Conservation (phyloP, 352 stramenopile genomes). For the Phytophthora melonis region DNA sequence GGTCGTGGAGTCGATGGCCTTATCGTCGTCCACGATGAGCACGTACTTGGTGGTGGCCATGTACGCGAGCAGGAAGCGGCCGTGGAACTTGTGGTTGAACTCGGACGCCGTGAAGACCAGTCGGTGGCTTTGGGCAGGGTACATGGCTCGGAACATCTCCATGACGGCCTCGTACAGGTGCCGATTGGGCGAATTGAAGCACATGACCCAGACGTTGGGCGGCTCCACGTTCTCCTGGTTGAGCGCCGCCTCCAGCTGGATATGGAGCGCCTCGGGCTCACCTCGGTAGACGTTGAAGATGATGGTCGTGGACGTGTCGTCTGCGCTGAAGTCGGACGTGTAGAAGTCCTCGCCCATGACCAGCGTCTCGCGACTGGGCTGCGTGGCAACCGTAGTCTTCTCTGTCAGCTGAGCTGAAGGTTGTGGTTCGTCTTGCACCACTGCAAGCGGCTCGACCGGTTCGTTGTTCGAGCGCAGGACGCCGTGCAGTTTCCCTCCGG, state of each 20-base stretch:
- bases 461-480: neutral
- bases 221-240: slow-evolving; percentile 38
- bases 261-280: slow-evolving; percentile 39
- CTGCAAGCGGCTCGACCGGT: neutral
- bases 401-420: no score
- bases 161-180: slow-evolving; percentile 44
- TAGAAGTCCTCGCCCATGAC: slow-evolving; percentile 3
- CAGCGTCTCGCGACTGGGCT: slow-evolving; percentile 6
- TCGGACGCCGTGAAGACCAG: slow-evolving; percentile 42
- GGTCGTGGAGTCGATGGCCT: slow-evolving; percentile 41
- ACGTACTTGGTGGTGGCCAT: slow-evolving; percentile 59
- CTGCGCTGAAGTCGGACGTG: neutral
- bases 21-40: slow-evolving; percentile 50
- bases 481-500: neutral
- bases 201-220: slow-evolving; percentile 56
- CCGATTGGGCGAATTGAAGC: slow-evolving; percentile 48
- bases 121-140: slow-evolving; percentile 10
- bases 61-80: slow-evolving; percentile 52
- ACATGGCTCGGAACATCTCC: slow-evolving; percentile 14
- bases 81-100: slow-evolving; percentile 56
- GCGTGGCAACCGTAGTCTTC: no score
- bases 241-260: slow-evolving; percentile 45
- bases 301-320: slow-evolving; percentile 45
- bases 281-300: slow-evolving; percentile 73
- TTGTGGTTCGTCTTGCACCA: neutral